These are phyloP conservation scores for Calonectria hawksworthii DNA, from an alignment of 2,329 filamentous ascomycete species.

Conservation along the genomic window DNA sequence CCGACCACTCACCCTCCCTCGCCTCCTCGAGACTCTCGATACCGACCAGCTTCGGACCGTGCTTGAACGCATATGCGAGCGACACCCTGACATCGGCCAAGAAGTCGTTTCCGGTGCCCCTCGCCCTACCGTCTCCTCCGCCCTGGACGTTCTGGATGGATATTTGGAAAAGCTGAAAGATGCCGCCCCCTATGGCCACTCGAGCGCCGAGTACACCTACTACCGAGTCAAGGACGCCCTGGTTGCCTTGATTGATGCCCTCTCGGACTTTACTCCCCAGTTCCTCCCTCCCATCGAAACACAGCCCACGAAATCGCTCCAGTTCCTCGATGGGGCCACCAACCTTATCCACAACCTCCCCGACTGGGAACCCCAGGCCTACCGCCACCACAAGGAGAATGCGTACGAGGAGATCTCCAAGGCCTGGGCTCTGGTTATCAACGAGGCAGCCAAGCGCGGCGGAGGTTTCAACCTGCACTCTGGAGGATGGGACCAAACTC, in stretches of 20 bases:
- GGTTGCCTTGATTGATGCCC: conserved; percentile 84
- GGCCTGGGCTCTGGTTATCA: conserved; percentile 92
- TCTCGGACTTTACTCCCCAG: conserved; percentile 95
- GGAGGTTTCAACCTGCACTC: conserved; percentile 92
- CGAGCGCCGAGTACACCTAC: conserved; percentile 93
- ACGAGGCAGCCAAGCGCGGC: conserved; percentile 90
- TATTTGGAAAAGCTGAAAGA: conserved; percentile 85
- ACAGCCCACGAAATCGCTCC: conserved; percentile 85
- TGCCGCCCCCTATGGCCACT: conserved; percentile 88
- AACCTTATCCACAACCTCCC: conserved; percentile 91
- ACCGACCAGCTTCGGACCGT: conserved; percentile 86
- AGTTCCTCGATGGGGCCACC: conserved; percentile 91
- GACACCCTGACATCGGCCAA: conserved; percentile 86
- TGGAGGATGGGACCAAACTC: conserved; percentile 91
- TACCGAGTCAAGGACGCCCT: conserved; percentile 90
- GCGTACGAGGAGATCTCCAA: conserved; percentile 96
- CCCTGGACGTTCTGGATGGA: conserved; percentile 82
- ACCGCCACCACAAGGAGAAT: conserved; percentile 93
- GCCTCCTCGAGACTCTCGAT: conserved; percentile 95
- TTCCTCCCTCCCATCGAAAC: conserved; percentile 93
- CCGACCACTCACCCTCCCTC: conserved; percentile 69
- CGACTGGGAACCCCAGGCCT: conserved; percentile 89
- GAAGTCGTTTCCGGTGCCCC: conserved; percentile 89
- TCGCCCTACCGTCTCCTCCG: conserved; percentile 85
- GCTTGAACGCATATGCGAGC: conserved; percentile 91